phyloP scores from a whole-genome alignment of 306 rosid species.

The Cicer pinnatifidum region DNA sequence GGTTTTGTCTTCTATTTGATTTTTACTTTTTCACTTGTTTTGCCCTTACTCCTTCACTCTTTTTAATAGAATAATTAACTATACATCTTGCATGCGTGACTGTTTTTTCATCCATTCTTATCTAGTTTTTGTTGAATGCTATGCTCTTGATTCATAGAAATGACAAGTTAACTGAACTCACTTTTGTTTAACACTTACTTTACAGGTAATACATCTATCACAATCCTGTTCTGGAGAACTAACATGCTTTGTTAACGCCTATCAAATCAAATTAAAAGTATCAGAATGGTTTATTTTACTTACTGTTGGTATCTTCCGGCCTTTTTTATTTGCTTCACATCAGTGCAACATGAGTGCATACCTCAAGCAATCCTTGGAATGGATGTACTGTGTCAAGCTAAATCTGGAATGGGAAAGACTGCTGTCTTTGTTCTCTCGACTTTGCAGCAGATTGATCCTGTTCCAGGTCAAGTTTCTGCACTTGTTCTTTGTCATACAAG shows the following conservation, averaged over 20 bases:
- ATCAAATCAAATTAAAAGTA: constrained; percentile 60
- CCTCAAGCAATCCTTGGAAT: constrained; percentile 99
- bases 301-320: constrained; percentile 71
- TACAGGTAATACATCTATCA: constrained; percentile 82
- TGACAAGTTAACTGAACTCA: background rate
- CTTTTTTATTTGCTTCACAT: constrained; percentile 80
- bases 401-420: constrained; percentile 99
- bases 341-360: constrained; percentile 99
- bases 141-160: background rate
- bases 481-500: constrained; percentile 94
- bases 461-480: constrained; percentile 95
- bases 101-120: background rate
- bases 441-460: constrained; percentile 97
- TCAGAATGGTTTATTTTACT: constrained; percentile 75
- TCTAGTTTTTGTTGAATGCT: background rate
- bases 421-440: constrained; percentile 96
- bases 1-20: background rate
- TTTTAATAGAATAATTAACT: background rate
- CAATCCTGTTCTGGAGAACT: constrained; percentile 74
- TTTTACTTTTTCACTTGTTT: background rate
- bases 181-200: constrained; percentile 30
- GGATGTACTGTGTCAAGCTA: constrained; percentile 99
- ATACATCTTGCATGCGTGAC: background rate
- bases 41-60: background rate
- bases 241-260: constrained; percentile 67